A percentile compares a stretch with the other conserved stretches of the same genome.
phyloP scores from a whole-genome alignment of 2,329 filamentous ascomycete genomes.

The Pyrenophora graminea region DNA sequence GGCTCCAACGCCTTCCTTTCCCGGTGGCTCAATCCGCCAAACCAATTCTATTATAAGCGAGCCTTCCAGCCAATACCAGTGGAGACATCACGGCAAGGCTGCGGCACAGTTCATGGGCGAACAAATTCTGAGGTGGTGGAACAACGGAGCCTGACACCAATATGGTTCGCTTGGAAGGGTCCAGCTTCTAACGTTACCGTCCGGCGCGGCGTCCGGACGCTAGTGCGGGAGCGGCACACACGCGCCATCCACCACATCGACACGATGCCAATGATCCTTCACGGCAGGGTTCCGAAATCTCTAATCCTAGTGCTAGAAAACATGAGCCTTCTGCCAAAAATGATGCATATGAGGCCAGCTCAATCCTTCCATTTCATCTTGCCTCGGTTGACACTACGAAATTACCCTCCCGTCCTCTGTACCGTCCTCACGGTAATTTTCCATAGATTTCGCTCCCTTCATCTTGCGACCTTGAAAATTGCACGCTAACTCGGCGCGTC shows the following conservation, averaged over 20 bases:
- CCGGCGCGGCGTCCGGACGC: background rate
- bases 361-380: background rate
- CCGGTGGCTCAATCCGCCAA: slow-evolving; percentile 10
- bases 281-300: background rate
- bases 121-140: background rate
- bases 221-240: background rate
- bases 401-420: background rate
- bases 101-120: slow-evolving; percentile 5
- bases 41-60: slow-evolving; percentile 1
- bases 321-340: background rate
- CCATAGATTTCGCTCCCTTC: slow-evolving; percentile 4
- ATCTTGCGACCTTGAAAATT: slow-evolving; percentile 20
- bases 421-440: slow-evolving; percentile 6
- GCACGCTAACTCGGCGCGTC: slow-evolving; percentile 24
- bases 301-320: background rate
- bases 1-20: background rate
- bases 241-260: slow-evolving; percentile 1
- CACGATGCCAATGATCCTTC: background rate
- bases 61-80: slow-evolving; percentile 5
- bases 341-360: background rate
- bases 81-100: slow-evolving; percentile 1
- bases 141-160: slow-evolving; percentile 1
- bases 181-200: background rate
- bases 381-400: background rate
- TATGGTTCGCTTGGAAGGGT: slow-evolving; percentile 3